phyloP scores from a whole-genome alignment of 352 stramenopile species.

The Globisporangium viniferum region DNA sequence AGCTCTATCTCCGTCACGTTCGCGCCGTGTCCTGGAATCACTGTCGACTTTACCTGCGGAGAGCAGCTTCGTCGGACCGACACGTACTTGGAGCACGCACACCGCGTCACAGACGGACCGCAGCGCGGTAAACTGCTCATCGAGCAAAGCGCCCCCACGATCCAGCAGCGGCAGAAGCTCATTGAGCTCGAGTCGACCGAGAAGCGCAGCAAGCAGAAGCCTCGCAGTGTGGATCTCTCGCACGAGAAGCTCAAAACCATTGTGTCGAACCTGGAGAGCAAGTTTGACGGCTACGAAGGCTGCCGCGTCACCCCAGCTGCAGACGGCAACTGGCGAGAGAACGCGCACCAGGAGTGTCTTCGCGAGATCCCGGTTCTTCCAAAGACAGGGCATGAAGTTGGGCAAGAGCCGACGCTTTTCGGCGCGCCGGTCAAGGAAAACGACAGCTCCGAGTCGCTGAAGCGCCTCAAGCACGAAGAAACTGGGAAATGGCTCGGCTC shows the following conservation, averaged over 20 bases:
- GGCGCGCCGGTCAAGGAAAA: slow-evolving; percentile 39
- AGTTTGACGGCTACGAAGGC: slow-evolving; percentile 76
- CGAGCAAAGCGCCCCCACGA: slow-evolving; percentile 44
- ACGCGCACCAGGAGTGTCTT: slow-evolving; percentile 46
- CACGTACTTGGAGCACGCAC: slow-evolving; percentile 66
- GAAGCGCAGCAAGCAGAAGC: slow-evolving; percentile 76
- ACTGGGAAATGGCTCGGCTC: slow-evolving; percentile 65
- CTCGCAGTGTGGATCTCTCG: slow-evolving; percentile 51
- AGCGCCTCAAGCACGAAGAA: slow-evolving; percentile 42
- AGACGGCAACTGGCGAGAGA: slow-evolving; percentile 58
- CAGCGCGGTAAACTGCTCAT: slow-evolving; percentile 59
- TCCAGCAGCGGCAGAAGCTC: slow-evolving; percentile 70
- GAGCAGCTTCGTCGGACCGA: slow-evolving; percentile 64
- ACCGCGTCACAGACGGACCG: slow-evolving; percentile 31
- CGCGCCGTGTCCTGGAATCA: slow-evolving; percentile 46
- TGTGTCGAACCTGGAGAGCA: slow-evolving; percentile 56
- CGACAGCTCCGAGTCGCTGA: slow-evolving; percentile 35
- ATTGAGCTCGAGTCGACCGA: slow-evolving; percentile 62
- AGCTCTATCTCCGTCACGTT: slow-evolving; percentile 69
- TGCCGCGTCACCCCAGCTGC: slow-evolving; percentile 56
- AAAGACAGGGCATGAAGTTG: slow-evolving; percentile 59
- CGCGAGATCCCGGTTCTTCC: slow-evolving; percentile 63
- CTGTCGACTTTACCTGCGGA: slow-evolving; percentile 65
- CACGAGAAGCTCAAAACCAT: slow-evolving; percentile 61
- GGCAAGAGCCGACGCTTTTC: slow-evolving; percentile 45